Evolutionary conservation across 805 yeast genomes (phyloP).

Genomic region (Saccharomycopsis capsularis): DNA sequence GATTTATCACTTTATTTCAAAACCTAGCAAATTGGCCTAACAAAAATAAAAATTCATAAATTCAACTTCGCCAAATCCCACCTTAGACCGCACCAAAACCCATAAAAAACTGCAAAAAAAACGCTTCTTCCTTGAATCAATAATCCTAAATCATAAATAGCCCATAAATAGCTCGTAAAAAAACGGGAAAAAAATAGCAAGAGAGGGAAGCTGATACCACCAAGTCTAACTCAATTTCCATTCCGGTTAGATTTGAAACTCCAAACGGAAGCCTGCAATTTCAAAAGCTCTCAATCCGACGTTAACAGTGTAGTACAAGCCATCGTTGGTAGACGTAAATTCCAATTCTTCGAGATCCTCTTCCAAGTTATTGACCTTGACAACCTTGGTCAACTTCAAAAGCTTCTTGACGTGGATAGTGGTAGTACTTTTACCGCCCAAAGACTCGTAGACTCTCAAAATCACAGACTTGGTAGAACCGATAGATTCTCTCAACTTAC

Average conservation of each 20-base stretch:
- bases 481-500: constrained; percentile 27
- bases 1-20: too few relatives aligned
- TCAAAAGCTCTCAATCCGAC: constrained; percentile 69
- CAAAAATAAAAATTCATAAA: too few relatives aligned
- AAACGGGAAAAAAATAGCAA: too few relatives aligned
- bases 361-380: constrained; percentile 55
- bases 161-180: too few relatives aligned
- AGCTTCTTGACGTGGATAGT: constrained; percentile 35
- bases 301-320: constrained; percentile 32
- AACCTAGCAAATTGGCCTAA: too few relatives aligned
- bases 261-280: constrained; percentile 43
- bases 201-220: too few relatives aligned
- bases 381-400: constrained; percentile 40
- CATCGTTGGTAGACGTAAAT: constrained; percentile 26
- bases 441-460: constrained; percentile 74
- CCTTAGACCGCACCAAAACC: too few relatives aligned
- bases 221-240: too few relatives aligned
- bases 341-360: constrained; percentile 38
- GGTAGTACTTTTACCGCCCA: constrained; percentile 72
- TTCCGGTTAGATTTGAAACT: constrained; percentile 23
- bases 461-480: constrained; percentile 46
- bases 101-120: too few relatives aligned
- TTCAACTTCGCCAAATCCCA: too few relatives aligned
- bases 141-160: too few relatives aligned
- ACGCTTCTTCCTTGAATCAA: too few relatives aligned